These are phyloP conservation scores for Hibiscus mutabilis DNA, from an alignment of 345 rosid species.

Conservation along the genomic window DNA sequence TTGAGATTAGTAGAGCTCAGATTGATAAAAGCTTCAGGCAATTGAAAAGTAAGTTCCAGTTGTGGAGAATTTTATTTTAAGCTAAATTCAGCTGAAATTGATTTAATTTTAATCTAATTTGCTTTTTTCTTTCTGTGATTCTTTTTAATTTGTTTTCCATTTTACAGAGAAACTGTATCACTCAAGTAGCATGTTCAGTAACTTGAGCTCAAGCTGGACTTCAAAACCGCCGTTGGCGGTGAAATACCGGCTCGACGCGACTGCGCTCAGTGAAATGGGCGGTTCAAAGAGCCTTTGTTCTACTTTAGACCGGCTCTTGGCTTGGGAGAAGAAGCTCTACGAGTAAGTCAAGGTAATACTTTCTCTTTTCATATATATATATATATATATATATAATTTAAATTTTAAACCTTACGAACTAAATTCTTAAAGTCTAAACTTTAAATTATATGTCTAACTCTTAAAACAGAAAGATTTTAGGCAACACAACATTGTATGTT, in stretches of 20 bases:
- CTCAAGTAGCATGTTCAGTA: constrained; percentile 81
- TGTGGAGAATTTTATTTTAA: not conserved
- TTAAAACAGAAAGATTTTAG: too few species aligned
- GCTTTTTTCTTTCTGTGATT: not conserved
- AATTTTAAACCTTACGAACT: too few species aligned
- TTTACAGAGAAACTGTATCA: constrained; percentile 87
- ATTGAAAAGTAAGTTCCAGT: constrained; percentile 54
- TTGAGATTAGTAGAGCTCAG: constrained; percentile 82
- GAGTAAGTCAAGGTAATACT: constrained; percentile 79
- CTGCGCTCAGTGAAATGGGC: constrained; percentile 46
- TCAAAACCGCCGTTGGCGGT: constrained; percentile 94
- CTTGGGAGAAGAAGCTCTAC: constrained; percentile 96
- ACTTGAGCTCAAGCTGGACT: constrained; percentile 89
- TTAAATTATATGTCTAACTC: too few species aligned
- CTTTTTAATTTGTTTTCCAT: not conserved
- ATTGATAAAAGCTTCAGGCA: constrained; percentile 87
- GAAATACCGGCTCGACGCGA: constrained; percentile 68
- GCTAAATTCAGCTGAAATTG: not conserved
- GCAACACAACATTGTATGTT: too few species aligned
- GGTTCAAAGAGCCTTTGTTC: constrained; percentile 77
- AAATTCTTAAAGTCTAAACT: too few species aligned
- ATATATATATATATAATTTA: too few species aligned
- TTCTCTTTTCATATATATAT: too few species aligned
- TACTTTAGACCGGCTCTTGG: constrained; percentile 79
- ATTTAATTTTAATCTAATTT: not conserved